Base-by-base conservation (phyloP, 257 asterid species). In the Verbena officinalis region DNA sequence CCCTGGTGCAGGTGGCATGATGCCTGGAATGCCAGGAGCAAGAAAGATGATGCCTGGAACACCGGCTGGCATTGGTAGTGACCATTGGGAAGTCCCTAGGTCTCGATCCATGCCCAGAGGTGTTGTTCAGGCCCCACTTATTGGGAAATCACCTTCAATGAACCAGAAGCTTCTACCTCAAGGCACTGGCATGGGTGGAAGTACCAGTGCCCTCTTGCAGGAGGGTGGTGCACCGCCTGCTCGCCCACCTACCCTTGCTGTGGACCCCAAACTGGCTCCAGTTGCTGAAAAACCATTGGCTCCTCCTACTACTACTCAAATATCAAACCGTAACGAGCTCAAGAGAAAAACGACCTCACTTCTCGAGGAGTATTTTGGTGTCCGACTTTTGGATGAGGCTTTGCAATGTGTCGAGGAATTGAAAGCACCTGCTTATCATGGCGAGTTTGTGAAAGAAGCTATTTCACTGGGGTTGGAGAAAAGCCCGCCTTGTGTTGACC, bases 11-110 rank as follows among this genome's bases (percentile, higher is more conserved):
- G 97, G 96, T 58, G 97, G 99, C 45, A 88, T 90, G 96, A 90
- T 90, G 95, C 97, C 99, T 14, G 99, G 99, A 55, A 90, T 84
- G 96, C 99, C 99, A 0, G 97, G 97, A 62, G 55, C 86, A 44
- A 80, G 96, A 73, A 94, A 86, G 80, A 86, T 94, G 80, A 86
- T 94, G 88, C 86, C 97, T 0, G 97, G 96, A 36, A 75, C 80
- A 83, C 93, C n/a, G n/a, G n/a, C 98, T 33, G 96, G 91, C 38
- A 62, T 86, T 23, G 95, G 87, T 64, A 75, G 78, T 13, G 96
- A 93, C 77, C 81, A 84, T 64, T 93, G 98, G 98, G 98, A 93
- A 77, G 83, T 88, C 57, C 88, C 89, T 19, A 78, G 88, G 71
- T 80, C 95, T 23, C 87, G 98, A 20, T 58, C 87, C 6, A 88